These are phyloP conservation scores for Candida sithepensis DNA, from an alignment of 805 yeast genomes.

Conservation along the genomic window DNA sequence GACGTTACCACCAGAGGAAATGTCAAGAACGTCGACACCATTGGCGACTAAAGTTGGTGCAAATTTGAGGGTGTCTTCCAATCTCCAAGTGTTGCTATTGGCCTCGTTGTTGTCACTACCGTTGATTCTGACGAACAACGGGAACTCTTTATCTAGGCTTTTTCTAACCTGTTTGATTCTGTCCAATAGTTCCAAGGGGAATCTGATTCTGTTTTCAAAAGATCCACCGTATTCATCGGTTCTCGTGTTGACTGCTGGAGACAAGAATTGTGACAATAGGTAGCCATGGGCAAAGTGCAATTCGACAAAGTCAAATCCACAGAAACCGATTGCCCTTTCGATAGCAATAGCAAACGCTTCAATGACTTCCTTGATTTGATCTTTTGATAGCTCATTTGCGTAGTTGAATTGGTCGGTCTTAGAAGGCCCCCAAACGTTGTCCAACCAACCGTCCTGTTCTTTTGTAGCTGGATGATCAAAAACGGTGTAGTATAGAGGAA, in stretches of 20 bases:
- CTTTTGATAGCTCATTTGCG: conserved; percentile 42
- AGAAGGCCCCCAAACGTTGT: conserved; percentile 44
- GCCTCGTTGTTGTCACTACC: conserved; percentile 40
- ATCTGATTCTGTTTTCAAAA: conserved; percentile 39
- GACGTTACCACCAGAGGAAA: conserved; percentile 50
- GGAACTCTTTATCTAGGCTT: conserved; percentile 28
- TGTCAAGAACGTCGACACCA: conserved; percentile 51
- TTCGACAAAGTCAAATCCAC: conserved; percentile 41
- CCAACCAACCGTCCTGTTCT: conserved; percentile 40
- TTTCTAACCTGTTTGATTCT: conserved; percentile 27
- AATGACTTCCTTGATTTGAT: conserved; percentile 40
- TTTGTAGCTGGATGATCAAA: conserved; percentile 30
- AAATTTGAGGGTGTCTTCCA: conserved; percentile 41
- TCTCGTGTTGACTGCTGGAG: conserved; percentile 33
- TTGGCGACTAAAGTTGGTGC: conserved; percentile 35
- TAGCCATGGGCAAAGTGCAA: conserved; percentile 41
- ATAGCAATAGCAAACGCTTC: conserved; percentile 44
- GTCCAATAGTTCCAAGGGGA: conserved; percentile 46
- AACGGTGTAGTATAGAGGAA: conserved; percentile 15
- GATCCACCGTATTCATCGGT: conserved; percentile 45
- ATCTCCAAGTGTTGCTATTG: conserved; percentile 38
- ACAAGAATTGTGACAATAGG: conserved; percentile 38
- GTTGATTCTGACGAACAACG: conserved; percentile 46
- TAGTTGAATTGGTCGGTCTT: conserved; percentile 16
- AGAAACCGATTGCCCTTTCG: conserved; percentile 30